Percentiles rank a stretch among this genome's conserved stretches.
Conservation (phyloP, 169 alveolate species). For the Babesia bovis region DNA sequence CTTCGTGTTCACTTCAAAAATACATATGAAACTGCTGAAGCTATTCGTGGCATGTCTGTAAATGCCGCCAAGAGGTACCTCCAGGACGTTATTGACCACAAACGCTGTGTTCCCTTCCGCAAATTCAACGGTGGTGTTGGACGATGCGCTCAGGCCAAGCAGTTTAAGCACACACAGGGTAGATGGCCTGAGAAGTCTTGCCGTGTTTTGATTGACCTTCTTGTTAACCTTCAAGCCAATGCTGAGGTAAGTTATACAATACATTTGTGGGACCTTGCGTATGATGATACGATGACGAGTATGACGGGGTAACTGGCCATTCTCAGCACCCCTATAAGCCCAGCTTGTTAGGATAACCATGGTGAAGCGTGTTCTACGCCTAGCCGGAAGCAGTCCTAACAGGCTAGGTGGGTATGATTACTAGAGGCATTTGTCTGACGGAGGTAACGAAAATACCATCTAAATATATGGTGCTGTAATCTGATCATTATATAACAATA, state of each 20-base stretch:
- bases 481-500: neutral
- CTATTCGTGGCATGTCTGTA: constrained; percentile 93
- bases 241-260: constrained; percentile 85
- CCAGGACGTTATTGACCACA: constrained; percentile 93
- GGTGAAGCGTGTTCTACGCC: constrained; percentile 72
- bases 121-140: constrained; percentile 96
- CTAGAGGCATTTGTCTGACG: constrained; percentile 81
- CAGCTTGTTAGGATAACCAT: constrained; percentile 37
- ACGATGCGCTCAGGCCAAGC: constrained; percentile 96
- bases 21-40: constrained; percentile 94
- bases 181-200: constrained; percentile 98
- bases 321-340: constrained; percentile 53
- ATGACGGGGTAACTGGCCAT: constrained; percentile 52
- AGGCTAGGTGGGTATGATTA: constrained; percentile 70
- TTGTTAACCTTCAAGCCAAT: constrained; percentile 92
- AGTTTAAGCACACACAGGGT: constrained; percentile 92
- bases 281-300: constrained; percentile 66
- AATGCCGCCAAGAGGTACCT: constrained; percentile 90
- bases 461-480: neutral
- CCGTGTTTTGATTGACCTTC: constrained; percentile 87
- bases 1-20: constrained; percentile 94
- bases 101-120: constrained; percentile 95
- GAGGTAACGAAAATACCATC: constrained; percentile 2
- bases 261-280: neutral
- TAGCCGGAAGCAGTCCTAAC: constrained; percentile 41